A percentile compares a stretch with the other conserved stretches of the same genome.
These are phyloP conservation scores for Plasmopara halstedii DNA, from an alignment of 352 stramenopile genomes.

Conservation along the genomic window DNA sequence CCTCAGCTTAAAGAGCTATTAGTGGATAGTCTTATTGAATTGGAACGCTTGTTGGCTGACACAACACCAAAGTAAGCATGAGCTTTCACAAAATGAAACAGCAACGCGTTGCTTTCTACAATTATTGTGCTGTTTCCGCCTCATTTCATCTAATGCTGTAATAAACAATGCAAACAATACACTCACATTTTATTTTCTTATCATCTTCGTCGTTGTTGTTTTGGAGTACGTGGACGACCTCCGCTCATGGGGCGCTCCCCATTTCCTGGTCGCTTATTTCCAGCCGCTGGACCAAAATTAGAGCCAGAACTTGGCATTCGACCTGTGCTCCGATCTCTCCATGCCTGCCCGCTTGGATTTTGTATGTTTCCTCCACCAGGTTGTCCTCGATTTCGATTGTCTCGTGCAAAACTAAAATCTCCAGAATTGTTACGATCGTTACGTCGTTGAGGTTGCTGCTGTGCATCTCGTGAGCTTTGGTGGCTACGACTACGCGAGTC, in stretches of 20 bases:
- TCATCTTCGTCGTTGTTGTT: conserved; percentile 31
- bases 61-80: conserved; percentile 18
- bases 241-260: conserved; percentile 24
- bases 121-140: no score
- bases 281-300: conserved; percentile 18
- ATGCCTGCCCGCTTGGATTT: conserved; percentile 13
- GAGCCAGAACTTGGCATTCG: conserved; percentile 9
- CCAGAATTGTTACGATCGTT: conserved; percentile 33
- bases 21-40: conserved; percentile 62
- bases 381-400: conserved; percentile 16
- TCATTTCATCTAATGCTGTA: no score
- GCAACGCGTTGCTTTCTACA: no score
- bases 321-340: conserved; percentile 38
- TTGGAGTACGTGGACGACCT: conserved; percentile 27
- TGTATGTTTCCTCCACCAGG: conserved; percentile 13
- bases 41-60: conserved; percentile 51
- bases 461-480: conserved; percentile 38
- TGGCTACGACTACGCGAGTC: conserved; percentile 38
- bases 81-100: no score
- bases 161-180: no score
- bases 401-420: conserved; percentile 19
- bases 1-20: conserved; percentile 66
- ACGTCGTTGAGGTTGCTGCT: conserved; percentile 27
- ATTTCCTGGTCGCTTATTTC: conserved; percentile 23
- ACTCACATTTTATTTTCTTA: not conserved